Percentiles rank a stretch among this genome's conserved stretches.
Evolutionary conservation across 2,329 filamentous ascomycete genomes (phyloP).

Genomic region (Monosporascus cannonballus): DNA sequence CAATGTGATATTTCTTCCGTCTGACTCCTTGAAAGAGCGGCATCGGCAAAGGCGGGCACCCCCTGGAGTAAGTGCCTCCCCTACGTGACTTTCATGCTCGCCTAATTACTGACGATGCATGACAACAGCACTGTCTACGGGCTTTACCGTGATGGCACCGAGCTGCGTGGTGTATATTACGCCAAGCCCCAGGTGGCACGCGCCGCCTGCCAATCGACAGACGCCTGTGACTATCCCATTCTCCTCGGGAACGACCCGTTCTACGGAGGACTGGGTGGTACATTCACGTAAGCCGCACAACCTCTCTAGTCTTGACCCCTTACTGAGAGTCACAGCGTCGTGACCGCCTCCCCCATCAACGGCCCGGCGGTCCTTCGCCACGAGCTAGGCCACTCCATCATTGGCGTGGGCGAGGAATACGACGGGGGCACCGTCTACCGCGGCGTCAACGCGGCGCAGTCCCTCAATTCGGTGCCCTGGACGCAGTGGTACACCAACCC

Average conservation of each 20-base stretch:
- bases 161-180: conserved; percentile 26
- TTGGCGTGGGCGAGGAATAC: conserved; percentile 25
- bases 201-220: conserved; percentile 25
- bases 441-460: conserved; percentile 21
- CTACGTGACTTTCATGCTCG: neutral
- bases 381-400: conserved; percentile 26
- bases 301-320: neutral
- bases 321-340: conserved; percentile 13
- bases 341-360: conserved; percentile 20
- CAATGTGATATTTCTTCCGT: neutral
- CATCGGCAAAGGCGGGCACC: conserved; percentile 20
- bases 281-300: conserved; percentile 19
- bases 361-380: conserved; percentile 24
- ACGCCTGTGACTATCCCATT: conserved; percentile 25
- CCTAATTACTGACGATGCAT: neutral
- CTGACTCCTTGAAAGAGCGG: conserved; percentile 18
- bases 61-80: conserved; percentile 17
- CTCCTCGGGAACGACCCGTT: conserved; percentile 24
- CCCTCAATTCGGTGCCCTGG: conserved; percentile 16
- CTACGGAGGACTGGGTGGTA: conserved; percentile 24
- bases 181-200: conserved; percentile 23
- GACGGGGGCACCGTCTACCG: conserved; percentile 21
- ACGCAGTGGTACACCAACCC: conserved; percentile 23
- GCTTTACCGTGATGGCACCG: conserved; percentile 25
- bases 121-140: conserved; percentile 24